These are phyloP conservation scores for Boletus insuetus DNA, from an alignment of 768 basidiomycete genomes.

Conservation along the genomic window DNA sequence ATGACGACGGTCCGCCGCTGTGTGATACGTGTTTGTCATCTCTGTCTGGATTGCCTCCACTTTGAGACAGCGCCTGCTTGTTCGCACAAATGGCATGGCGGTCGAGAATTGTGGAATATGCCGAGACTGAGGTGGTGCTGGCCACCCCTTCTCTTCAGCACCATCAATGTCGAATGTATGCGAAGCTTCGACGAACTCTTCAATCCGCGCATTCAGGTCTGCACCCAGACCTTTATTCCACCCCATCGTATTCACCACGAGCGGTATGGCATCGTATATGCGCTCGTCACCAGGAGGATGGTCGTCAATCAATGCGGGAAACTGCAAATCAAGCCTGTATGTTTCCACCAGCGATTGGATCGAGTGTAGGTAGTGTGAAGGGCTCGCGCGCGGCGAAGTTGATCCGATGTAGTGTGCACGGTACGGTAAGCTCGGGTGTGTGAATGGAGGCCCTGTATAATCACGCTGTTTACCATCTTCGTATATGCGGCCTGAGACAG, in stretches of 20 bases:
- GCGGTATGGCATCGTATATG: constrained; percentile 62
- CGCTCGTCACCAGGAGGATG: constrained; percentile 34
- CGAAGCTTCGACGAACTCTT: constrained; percentile 58
- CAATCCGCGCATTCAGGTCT: constrained; percentile 70
- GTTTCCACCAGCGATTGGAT: constrained; percentile 64
- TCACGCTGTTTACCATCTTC: not conserved
- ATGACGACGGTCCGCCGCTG: constrained; percentile 63
- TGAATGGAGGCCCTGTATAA: constrained; percentile 76
- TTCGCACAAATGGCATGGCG: not conserved
- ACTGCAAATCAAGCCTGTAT: constrained; percentile 69
- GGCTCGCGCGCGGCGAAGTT: constrained; percentile 72
- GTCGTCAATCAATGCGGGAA: constrained; percentile 32
- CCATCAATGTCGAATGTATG: constrained; percentile 25
- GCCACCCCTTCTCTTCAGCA: constrained; percentile 24
- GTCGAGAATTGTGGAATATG: constrained; percentile 2
- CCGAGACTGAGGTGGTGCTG: constrained; percentile 1
- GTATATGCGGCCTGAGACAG: not conserved
- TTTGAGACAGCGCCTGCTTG: not conserved
- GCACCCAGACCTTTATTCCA: constrained; percentile 94
- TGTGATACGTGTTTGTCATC: constrained; percentile 27
- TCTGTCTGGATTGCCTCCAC: constrained; percentile 47
- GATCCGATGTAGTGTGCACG: constrained; percentile 82
- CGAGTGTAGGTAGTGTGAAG: constrained; percentile 70
- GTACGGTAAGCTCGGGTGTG: constrained; percentile 71
- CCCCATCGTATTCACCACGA: constrained; percentile 95